Conservation (phyloP, 2,329 filamentous ascomycete species). For the Paecilomyces dactylethromorphus region DNA sequence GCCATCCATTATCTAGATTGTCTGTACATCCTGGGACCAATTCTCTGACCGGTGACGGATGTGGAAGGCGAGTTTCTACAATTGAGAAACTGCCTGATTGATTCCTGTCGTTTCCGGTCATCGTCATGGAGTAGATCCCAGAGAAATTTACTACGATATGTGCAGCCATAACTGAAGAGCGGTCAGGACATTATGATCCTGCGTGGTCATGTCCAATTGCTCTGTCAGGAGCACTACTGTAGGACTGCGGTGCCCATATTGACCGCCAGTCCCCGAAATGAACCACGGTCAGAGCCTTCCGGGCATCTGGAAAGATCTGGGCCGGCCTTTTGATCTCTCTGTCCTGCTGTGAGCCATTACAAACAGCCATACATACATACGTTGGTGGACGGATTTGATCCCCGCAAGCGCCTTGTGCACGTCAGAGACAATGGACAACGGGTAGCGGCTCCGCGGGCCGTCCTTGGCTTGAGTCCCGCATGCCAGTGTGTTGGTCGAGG, state of each 20-base stretch:
- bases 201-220: not conserved
- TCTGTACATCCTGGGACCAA: not conserved
- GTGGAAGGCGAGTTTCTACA: not conserved
- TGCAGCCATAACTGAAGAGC: not conserved
- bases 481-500: not conserved
- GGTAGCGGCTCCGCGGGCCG: not conserved
- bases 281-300: not conserved
- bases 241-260: not conserved
- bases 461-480: not conserved
- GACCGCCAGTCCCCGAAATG: not conserved
- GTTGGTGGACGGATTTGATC: not conserved
- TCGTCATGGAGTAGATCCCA: not conserved
- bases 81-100: not conserved
- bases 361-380: not conserved
- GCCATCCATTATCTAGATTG: not conserved
- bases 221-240: not conserved
- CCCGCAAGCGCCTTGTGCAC: not conserved
- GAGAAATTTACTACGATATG: not conserved
- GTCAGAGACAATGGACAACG: not conserved
- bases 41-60: not conserved
- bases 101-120: not conserved
- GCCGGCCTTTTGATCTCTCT: not conserved
- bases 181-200: not conserved
- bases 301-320: not conserved
- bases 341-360: not conserved